A percentile compares a stretch with the other conserved stretches of the same genome.
phyloP scores from a whole-genome alignment of 768 basidiomycete species.

The Termitomyces heimii region DNA sequence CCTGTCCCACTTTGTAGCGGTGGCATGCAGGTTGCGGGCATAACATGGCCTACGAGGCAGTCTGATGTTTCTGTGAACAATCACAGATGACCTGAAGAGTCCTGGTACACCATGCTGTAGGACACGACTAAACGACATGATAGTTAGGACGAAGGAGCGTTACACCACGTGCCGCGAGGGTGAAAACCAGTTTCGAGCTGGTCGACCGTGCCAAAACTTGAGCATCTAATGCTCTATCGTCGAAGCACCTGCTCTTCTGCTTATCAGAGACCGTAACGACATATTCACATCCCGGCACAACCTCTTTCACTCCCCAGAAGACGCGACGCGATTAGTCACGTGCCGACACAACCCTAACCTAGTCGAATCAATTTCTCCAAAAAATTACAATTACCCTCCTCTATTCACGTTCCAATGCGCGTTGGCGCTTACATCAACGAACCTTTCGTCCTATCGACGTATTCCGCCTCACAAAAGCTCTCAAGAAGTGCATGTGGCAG shows the following conservation, averaged over 20 bases:
- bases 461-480: conserved; percentile 24
- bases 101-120: conserved; percentile 4
- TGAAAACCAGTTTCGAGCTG: neutral
- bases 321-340: neutral
- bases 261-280: neutral
- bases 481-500: conserved; percentile 12
- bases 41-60: neutral
- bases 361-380: conserved; percentile 4
- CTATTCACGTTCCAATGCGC: conserved; percentile 10
- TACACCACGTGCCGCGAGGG: neutral
- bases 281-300: neutral
- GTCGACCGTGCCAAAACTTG: neutral
- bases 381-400: conserved; percentile 10
- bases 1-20: conserved; percentile 15
- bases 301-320: too few species aligned
- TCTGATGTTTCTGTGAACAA: neutral
- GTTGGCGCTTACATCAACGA: conserved; percentile 23
- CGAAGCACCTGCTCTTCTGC: neutral
- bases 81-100: neutral
- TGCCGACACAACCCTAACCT: neutral
- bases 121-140: conserved; percentile 8
- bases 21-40: conserved; percentile 13
- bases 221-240: neutral
- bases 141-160: neutral
- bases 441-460: conserved; percentile 32